A percentile compares a stretch with the other conserved stretches of the same genome.
Evolutionary conservation across 148 eudicot species (phyloP).

Genomic region (Fallopia convolvulus): DNA sequence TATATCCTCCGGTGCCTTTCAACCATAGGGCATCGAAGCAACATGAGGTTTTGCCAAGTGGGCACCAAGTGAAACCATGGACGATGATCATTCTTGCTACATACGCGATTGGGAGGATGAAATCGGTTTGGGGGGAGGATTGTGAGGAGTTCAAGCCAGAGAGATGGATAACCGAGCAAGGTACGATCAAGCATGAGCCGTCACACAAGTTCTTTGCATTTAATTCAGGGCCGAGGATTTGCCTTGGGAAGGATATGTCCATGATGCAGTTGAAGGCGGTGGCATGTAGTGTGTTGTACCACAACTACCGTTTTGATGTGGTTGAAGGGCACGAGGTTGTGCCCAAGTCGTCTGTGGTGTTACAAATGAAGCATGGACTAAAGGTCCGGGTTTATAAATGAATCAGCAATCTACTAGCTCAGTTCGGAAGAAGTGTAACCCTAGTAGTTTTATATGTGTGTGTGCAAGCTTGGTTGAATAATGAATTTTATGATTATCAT

Average conservation of each 20-base stretch:
- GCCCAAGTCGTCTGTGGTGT: not conserved
- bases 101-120: conserved; percentile 21
- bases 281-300: not conserved
- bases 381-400: not conserved
- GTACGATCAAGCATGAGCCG: conserved; percentile 18
- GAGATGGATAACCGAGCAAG: conserved; percentile 19
- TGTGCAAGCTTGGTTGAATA: too few relatives aligned
- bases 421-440: too few relatives aligned
- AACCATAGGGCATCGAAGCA: conserved; percentile 8
- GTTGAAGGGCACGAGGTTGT: conserved; percentile 10
- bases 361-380: not conserved
- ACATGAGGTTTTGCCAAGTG: conserved; percentile 19
- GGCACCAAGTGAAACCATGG: conserved; percentile 12
- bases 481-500: too few relatives aligned
- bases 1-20: conserved; percentile 22
- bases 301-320: conserved; percentile 1
- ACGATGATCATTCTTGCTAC: conserved; percentile 9
- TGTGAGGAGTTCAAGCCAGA: conserved; percentile 21
- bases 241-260: conserved; percentile 23
- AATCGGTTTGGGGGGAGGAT: conserved; percentile 22
- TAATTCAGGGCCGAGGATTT: conserved; percentile 18
- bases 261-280: conserved; percentile 18
- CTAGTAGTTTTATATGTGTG: too few relatives aligned
- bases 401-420: too few relatives aligned
- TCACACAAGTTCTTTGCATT: conserved; percentile 20